Base-by-base conservation (phyloP, 2,329 filamentous ascomycete species). In the Teratosphaeria viscida region DNA sequence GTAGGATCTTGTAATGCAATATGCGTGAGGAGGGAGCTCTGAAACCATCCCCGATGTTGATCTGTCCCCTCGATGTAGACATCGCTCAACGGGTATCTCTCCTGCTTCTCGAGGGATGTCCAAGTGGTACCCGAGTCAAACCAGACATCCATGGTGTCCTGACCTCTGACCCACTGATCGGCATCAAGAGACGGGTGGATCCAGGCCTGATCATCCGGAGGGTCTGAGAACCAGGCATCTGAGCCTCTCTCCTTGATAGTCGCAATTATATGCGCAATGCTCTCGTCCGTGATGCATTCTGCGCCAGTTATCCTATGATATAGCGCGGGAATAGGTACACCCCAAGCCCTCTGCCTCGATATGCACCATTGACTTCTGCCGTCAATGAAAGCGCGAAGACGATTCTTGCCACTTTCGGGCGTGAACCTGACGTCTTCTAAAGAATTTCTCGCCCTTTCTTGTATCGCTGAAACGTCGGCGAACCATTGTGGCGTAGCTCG, bases 111-210 rank as follows among this genome's bases (percentile, higher is more conserved):
- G 39, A 82, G 75, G 39, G 77, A 76, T 2, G 82, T 88, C 94
- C 94, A 99, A 69, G 90, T 96, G 56, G 89, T 96, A 5, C 94
- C 94, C 65, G 94, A 97, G 73, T 99, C 94, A 67, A 99, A 99
- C 94, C 94, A 99, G 10, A 99, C 94, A 73, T 99, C 94, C 94
- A 99, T 99, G 0, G 94, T 99, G 69, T 99, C 94, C 52, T 80
- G 89, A 14, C 92, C 92, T 63, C 94, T 87, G 55, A 82, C 79
- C 70, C 87, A 94, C 5, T 76, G 72, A 4, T 79, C 76, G 35
- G 73, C 72, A 52, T 76, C 75, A 1, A 96, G 77, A 10, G 82
- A 81, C 5, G 82, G 74, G 1, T 86, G 84, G 35, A 95, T 79
- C 92, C 92, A 99, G 0, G 82, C 83, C 27, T 81, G 76, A 57